These are phyloP conservation scores for Meyerozyma smithsonii DNA, from an alignment of 1,139 yeast species.

Conservation along the genomic window DNA sequence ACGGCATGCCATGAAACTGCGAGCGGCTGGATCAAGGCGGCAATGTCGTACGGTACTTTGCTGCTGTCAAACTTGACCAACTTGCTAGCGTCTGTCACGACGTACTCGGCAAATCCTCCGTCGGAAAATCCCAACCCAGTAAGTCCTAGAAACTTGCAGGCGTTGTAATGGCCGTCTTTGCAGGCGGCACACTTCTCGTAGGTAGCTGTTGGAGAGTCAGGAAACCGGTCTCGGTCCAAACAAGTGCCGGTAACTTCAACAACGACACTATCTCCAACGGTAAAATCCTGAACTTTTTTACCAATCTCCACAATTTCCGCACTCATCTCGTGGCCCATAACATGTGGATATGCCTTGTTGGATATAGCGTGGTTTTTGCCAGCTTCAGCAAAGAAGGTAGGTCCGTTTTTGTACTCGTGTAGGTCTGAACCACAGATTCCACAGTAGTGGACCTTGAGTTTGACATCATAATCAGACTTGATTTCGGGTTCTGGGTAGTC, in stretches of 20 bases:
- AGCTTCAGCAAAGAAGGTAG: conserved; percentile 8
- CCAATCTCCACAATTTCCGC: conserved; percentile 36
- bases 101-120: conserved; percentile 49
- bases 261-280: conserved; percentile 5
- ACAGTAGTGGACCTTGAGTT: neutral
- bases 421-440: conserved; percentile 44
- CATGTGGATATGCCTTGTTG: conserved; percentile 16
- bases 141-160: conserved; percentile 39
- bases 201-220: neutral
- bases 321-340: conserved; percentile 53
- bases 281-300: conserved; percentile 8
- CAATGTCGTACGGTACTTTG: conserved; percentile 45
- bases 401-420: conserved; percentile 42
- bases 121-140: conserved; percentile 45
- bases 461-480: neutral
- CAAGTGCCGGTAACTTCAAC: conserved; percentile 5
- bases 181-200: conserved; percentile 37
- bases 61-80: conserved; percentile 40
- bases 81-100: conserved; percentile 45
- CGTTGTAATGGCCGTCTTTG: conserved; percentile 40
- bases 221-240: conserved; percentile 2
- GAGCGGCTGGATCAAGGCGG: conserved; percentile 53
- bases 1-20: conserved; percentile 61
- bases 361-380: conserved; percentile 18
- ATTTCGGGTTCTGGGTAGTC: neutral